Evolutionary conservation across 2,329 filamentous ascomycete genomes (phyloP), one percentile per base, ranked within the genome.

Genomic region (Ceratocystis cubensis): DNA sequence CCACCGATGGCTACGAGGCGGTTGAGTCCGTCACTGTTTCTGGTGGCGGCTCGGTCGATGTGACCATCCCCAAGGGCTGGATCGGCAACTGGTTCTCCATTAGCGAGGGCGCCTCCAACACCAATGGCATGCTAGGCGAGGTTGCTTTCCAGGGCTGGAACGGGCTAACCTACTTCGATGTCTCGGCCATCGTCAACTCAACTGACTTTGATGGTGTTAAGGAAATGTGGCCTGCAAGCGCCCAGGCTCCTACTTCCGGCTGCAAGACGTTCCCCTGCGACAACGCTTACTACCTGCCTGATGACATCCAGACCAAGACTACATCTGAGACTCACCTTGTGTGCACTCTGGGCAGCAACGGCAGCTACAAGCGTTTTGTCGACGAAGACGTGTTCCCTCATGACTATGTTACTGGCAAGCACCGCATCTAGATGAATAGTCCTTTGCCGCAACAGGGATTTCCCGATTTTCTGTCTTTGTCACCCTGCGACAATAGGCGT

Each of bases 171-270:
- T 84, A 79, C 78, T 84, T 82, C 67, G 82, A 84, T 69, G 81
- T 84, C 69, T 83, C 81, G 10, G 81, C 81, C 72, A 84, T 84
- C 69, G 80, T 83, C 71, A 75, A 81, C 73, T 74, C 80, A 63
- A 71, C 72, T 48, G 82, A 84, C 73, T 71, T 74, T 70, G 67
- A 78, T 69, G 80, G 80, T 70, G 77, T 84, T 71, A 82, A 84
- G 78, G 74, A 79, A 75, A 78, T 84, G 73, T 83, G 75, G 75
- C 81, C 82, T 33, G 73, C 72, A 66, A 71, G 65, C 64, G 65
- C 69, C 66, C 71, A 75, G 69, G 69, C 69, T 6, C 78, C 71
- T 67, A 74, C 78, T 71, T 83, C 80, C 22, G 82, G 82, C 53
- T 84, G 82, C 73, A 73, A 76, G 64, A 66, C 69, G 8, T 83